These are phyloP conservation scores for Colletotrichum tamarilloi DNA, from an alignment of 2,329 filamentous ascomycete genomes.

Conservation along the genomic window DNA sequence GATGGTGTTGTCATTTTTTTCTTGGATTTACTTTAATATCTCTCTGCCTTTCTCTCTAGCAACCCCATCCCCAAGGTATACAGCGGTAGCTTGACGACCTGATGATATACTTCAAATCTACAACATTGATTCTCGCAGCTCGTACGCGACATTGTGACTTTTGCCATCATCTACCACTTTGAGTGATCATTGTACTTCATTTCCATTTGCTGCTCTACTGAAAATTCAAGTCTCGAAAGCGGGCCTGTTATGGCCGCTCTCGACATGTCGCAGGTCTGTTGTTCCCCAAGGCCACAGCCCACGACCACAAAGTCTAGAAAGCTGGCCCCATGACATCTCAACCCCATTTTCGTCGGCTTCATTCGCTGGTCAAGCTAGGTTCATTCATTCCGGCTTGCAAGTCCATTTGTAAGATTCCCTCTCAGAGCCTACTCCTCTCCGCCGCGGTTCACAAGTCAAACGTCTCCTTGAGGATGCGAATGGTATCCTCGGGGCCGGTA, in stretches of 20 bases:
- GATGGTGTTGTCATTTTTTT: neutral
- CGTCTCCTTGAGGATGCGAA: conserved; percentile 80
- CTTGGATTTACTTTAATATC: conserved; percentile 21
- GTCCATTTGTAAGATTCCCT: conserved; percentile 14
- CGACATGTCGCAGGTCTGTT: conserved; percentile 4
- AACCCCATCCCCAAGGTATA: neutral
- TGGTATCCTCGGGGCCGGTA: conserved; percentile 83
- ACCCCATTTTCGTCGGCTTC: neutral
- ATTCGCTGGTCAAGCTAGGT: neutral
- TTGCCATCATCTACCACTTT: too few relatives aligned
- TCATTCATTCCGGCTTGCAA: neutral
- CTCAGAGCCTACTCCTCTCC: conserved; percentile 4
- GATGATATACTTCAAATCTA: conserved; percentile 14
- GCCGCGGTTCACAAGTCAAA: conserved; percentile 69
- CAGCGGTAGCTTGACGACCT: conserved; percentile 23
- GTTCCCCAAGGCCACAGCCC: neutral
- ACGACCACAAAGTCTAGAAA: neutral
- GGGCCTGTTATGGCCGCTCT: neutral
- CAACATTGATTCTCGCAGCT: neutral
- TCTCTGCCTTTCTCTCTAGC: neutral
- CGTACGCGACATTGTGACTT: neutral
- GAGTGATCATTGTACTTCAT: neutral
- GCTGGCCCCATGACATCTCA: neutral
- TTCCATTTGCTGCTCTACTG: conserved; percentile 2
- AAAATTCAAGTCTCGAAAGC: neutral